Percentiles rank a stretch among this genome's conserved stretches.
phyloP scores from a whole-genome alignment of 2,329 filamentous ascomycete genomes.

The Trichoderma lentiforme region DNA sequence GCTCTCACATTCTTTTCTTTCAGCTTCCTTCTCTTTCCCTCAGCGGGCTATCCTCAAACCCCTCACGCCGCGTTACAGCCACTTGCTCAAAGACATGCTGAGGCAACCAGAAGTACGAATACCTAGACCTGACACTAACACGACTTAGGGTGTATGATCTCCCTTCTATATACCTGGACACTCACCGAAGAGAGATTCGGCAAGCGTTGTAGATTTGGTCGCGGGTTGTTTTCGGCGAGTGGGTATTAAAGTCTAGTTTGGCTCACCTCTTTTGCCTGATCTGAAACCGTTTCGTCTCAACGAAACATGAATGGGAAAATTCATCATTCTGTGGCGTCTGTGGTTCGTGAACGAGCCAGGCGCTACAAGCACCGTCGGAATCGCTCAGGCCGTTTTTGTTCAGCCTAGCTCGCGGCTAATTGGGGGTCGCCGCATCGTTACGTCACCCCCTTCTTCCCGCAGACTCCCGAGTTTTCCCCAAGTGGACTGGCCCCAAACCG shows the following conservation, averaged over 20 bases:
- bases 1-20: background rate
- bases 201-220: background rate
- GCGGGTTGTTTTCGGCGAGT: background rate
- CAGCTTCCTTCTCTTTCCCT: background rate
- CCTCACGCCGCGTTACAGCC: background rate
- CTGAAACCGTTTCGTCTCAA: background rate
- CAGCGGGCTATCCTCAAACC: background rate
- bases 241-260: background rate
- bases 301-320: background rate
- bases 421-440: slow-evolving; percentile 10
- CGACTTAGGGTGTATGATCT: background rate
- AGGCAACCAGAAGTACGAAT: background rate
- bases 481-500: background rate
- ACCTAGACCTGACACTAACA: background rate
- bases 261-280: background rate
- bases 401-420: slow-evolving; percentile 4
- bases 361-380: background rate
- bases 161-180: background rate
- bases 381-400: background rate
- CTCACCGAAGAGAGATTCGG: background rate
- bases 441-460: background rate
- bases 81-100: background rate
- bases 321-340: background rate
- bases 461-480: slow-evolving; percentile 17
- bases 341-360: background rate